These are phyloP conservation scores for Sphenostylis stenocarpa DNA, from an alignment of 306 rosid genomes.

Conservation along the genomic window DNA sequence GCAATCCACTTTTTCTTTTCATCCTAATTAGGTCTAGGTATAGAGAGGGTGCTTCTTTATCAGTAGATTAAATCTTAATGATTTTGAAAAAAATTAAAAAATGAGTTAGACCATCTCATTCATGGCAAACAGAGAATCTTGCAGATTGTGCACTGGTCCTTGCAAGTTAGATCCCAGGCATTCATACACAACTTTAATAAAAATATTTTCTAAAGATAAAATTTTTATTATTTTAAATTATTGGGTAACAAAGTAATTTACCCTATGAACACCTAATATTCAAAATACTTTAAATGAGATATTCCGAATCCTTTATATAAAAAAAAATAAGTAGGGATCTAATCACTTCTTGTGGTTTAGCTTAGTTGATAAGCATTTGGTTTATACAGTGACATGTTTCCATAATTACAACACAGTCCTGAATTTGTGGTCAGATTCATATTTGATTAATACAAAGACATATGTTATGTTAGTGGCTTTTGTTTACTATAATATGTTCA, in stretches of 20 bases:
- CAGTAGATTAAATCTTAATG: too few relatives aligned
- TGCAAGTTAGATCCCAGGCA: not conserved
- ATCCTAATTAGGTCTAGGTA: not conserved
- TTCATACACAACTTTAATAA: not conserved
- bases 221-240: not conserved
- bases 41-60: too few relatives aligned
- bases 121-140: slow-evolving; percentile 4
- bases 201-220: not conserved
- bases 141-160: not conserved
- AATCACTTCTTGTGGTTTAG: not conserved
- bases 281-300: not conserved
- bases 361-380: not conserved
- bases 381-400: not conserved
- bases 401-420: not conserved
- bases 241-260: not conserved
- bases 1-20: not conserved
- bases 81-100: not conserved
- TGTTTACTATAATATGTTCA: not conserved
- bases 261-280: not conserved
- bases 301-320: not conserved
- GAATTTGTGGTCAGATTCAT: not conserved
- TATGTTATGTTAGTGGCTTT: too few relatives aligned
- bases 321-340: not conserved
- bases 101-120: not conserved
- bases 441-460: not conserved